Base-by-base conservation (phyloP, 1,139 yeast genomes). In the Geotrichum cucujoidarum region DNA sequence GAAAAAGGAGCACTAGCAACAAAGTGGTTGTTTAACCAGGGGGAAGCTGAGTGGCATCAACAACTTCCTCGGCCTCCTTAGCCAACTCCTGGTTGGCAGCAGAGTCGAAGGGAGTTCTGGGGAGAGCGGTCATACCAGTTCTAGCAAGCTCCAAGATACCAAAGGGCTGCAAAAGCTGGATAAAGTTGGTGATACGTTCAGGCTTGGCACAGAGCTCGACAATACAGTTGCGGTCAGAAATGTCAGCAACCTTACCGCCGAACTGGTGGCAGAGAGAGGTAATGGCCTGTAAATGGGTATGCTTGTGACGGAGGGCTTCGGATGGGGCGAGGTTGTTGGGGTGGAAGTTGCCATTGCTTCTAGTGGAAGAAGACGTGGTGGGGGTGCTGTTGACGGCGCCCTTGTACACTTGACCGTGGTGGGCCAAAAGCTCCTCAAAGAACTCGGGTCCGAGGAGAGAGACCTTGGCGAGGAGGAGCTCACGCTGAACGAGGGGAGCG, bases 111-210 rank as follows among this genome's bases (percentile, higher is more conserved):
- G 97, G 97, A 45, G 97, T 88, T 76, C 97, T 82, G 63, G 97
- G 95, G 62, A 92, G 76, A 8, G 97, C 98, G 89, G 92, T 88
- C 95, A 90, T 88, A 70, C 98, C 98, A 21, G 95, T 84, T 71
- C 98, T 81, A 43, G 97, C 96, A 60, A 92, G 84, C 71, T 92
- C 98, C 66, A 92, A 76, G 52, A 92, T 83, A 61, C 98, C 98
- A 65, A 92, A 92, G 44, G 98, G 98, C 65, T 88, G 94, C 63
- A 90, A 76, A 63, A 92, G 78, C 57, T 86, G 87, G 65, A 92
- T 78, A 68, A 89, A 89, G 36, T 95, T 81, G 40, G 92, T 75
- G 55, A 92, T 77, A 68, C 97, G 80, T 47, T 87, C 80, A 32
- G 97, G 97, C 68, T 92, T 90, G 49, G 98, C 98, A 58, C 88